Percentiles rank a stretch among this genome's conserved stretches.
Conservation (phyloP, 306 rosid genomes). For the Prunus persica region DNA sequence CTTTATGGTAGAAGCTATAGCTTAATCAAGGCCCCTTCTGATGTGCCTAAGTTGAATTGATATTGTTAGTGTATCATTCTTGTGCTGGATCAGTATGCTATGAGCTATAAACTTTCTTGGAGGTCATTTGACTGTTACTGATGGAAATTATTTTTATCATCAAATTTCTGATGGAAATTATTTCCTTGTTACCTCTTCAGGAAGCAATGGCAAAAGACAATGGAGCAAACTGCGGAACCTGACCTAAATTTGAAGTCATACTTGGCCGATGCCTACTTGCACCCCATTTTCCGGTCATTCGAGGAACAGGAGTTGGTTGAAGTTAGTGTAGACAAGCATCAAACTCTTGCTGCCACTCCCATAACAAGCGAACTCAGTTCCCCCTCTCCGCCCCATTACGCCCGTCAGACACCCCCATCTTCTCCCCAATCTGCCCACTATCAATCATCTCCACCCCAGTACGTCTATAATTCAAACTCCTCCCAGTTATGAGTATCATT, state of each 20-base stretch:
- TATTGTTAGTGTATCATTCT: background rate
- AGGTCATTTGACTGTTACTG: background rate
- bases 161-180: background rate
- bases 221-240: conserved; percentile 68
- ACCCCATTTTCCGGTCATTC: conserved; percentile 83
- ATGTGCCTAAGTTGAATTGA: background rate
- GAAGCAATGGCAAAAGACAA: conserved; percentile 87
- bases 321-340: conserved; percentile 72
- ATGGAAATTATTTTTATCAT: background rate
- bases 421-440: conserved; percentile 45
- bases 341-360: conserved; percentile 39
- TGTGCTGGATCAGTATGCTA: background rate
- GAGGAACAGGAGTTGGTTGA: conserved; percentile 56
- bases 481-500: conserved; percentile 20
- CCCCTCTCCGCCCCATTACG: conserved; percentile 44
- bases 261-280: conserved; percentile 88
- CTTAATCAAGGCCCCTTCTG: background rate
- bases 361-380: conserved; percentile 49
- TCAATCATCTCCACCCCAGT: conserved; percentile 40
- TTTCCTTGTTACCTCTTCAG: conserved; percentile 34
- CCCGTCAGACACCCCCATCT: conserved; percentile 24
- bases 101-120: background rate
- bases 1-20: no score
- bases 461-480: no score
- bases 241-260: conserved; percentile 63